These are phyloP conservation scores for Sugiyamaella xylanicola DNA, from an alignment of 1,139 yeast species.

Conservation along the genomic window DNA sequence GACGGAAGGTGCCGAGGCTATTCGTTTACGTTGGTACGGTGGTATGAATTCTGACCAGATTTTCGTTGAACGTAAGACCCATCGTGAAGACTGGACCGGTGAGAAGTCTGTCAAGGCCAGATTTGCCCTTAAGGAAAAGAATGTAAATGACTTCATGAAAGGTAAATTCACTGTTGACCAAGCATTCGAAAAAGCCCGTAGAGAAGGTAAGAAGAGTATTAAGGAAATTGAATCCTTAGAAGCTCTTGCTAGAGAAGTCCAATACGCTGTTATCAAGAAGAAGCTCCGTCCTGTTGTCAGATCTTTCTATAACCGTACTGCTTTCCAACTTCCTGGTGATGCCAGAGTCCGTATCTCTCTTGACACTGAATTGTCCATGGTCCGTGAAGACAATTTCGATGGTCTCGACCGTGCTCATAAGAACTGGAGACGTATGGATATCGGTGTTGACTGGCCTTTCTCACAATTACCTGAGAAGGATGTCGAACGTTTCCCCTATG, in stretches of 20 bases:
- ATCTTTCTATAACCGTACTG: conserved; percentile 96
- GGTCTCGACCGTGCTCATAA: conserved; percentile 86
- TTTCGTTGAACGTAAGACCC: conserved; percentile 95
- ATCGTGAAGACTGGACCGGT: conserved; percentile 99
- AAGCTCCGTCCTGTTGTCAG: conserved; percentile 91
- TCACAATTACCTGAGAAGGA: conserved; percentile 80
- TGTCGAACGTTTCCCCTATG: conserved; percentile 92
- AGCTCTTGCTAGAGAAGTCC: conserved; percentile 88
- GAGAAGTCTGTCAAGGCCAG: conserved; percentile 97
- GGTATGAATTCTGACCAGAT: conserved; percentile 93
- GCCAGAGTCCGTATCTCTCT: conserved; percentile 97
- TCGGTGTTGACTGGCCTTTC: conserved; percentile 96
- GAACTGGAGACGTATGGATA: conserved; percentile 98
- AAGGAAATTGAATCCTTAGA: conserved; percentile 92
- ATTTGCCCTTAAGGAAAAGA: conserved; percentile 86
- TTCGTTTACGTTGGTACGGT: conserved; percentile 98
- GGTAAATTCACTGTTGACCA: conserved; percentile 88
- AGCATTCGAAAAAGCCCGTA: conserved; percentile 88
- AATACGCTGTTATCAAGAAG: conserved; percentile 80
- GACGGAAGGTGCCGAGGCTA: conserved; percentile 99
- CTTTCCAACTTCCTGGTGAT: conserved; percentile 98
- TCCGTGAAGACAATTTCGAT: conserved; percentile 95
- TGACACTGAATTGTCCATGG: conserved; percentile 94
- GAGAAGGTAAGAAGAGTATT: conserved; percentile 83
- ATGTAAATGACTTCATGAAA: conserved; percentile 76